Conservation (phyloP, 1,284 basidiomycete genomes). For the Ganoderma lucidum region DNA sequence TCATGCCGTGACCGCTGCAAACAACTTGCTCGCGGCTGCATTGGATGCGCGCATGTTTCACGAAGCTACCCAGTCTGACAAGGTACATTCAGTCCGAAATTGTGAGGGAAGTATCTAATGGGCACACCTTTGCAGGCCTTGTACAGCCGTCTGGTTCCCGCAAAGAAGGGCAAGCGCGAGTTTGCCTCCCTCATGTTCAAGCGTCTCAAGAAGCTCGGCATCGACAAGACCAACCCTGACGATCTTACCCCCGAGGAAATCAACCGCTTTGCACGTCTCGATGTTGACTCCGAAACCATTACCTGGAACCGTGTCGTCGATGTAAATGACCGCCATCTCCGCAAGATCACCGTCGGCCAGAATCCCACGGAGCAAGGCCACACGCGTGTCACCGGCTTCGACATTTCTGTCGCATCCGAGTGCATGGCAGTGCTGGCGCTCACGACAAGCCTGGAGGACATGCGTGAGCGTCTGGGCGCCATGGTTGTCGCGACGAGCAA, state of each 20-base stretch:
- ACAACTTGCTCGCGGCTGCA: slow-evolving; percentile 96
- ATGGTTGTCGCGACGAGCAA: slow-evolving; percentile 99
- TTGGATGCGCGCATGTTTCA: slow-evolving; percentile 99
- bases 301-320: slow-evolving; percentile 99
- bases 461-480: slow-evolving; percentile 89
- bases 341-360: slow-evolving; percentile 94
- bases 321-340: slow-evolving; percentile 96
- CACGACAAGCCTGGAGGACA: slow-evolving; percentile 88
- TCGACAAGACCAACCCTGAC: slow-evolving; percentile 93
- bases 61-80: slow-evolving; percentile 95
- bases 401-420: slow-evolving; percentile 97
- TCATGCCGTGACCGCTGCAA: slow-evolving; percentile 97
- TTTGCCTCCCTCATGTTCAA: slow-evolving; percentile 98
- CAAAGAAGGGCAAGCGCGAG: slow-evolving; percentile 94
- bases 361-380: slow-evolving; percentile 92
- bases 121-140: slow-evolving; percentile 59
- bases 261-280: slow-evolving; percentile 89
- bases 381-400: slow-evolving; percentile 91
- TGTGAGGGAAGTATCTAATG: too few species aligned
- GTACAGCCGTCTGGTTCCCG: slow-evolving; percentile 91
- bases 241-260: slow-evolving; percentile 95
- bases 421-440: slow-evolving; percentile 98
- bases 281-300: slow-evolving; percentile 91
- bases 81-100: slow-evolving; percentile 51
- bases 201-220: slow-evolving; percentile 94